A percentile compares a stretch with the other conserved stretches of the same genome.
These are phyloP conservation scores for Cystobasidiopsis lactophilus DNA, from an alignment of 768 basidiomycete genomes.

Conservation along the genomic window DNA sequence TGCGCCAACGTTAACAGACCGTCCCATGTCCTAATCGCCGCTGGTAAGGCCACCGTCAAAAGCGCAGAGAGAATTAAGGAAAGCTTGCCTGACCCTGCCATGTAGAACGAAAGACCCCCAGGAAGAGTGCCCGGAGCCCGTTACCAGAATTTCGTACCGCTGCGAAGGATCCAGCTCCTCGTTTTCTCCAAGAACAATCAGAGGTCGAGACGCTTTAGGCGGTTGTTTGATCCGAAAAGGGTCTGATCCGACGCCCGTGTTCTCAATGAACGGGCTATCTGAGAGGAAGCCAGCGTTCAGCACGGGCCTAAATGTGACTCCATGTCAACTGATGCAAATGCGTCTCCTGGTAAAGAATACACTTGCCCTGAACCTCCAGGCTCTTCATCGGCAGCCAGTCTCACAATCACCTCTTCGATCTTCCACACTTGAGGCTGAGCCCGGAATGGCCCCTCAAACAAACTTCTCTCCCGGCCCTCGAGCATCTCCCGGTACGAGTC, in stretches of 20 bases:
- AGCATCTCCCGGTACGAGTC: constrained; percentile 37
- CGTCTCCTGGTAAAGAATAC: too few species aligned
- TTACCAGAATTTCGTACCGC: constrained; percentile 16
- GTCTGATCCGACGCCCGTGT: neutral
- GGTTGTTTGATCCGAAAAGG: neutral
- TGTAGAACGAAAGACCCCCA: constrained; percentile 70
- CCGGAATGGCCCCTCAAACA: constrained; percentile 55
- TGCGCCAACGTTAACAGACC: constrained; percentile 63
- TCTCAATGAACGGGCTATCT: neutral
- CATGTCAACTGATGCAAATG: too few species aligned
- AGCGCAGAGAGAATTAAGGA: too few species aligned
- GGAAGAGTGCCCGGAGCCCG: constrained; percentile 46
- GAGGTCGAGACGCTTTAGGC: neutral
- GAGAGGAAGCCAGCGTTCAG: constrained; percentile 16
- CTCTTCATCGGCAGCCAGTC: too few species aligned
- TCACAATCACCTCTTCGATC: constrained; percentile 25
- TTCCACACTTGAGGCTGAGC: constrained; percentile 81
- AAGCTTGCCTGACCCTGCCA: constrained; percentile 59
- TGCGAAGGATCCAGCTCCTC: constrained; percentile 9
- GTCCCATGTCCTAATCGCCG: too few species aligned
- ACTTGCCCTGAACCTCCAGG: too few species aligned
- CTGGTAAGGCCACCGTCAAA: too few species aligned
- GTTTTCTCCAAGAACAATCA: neutral
- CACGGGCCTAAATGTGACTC: too few species aligned
- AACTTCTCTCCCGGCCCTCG: constrained; percentile 26